Evolutionary conservation across 495 filamentous ascomycete genomes (phyloP), one percentile per base, ranked within the genome.

Genomic region (Penicillium desertorum): DNA sequence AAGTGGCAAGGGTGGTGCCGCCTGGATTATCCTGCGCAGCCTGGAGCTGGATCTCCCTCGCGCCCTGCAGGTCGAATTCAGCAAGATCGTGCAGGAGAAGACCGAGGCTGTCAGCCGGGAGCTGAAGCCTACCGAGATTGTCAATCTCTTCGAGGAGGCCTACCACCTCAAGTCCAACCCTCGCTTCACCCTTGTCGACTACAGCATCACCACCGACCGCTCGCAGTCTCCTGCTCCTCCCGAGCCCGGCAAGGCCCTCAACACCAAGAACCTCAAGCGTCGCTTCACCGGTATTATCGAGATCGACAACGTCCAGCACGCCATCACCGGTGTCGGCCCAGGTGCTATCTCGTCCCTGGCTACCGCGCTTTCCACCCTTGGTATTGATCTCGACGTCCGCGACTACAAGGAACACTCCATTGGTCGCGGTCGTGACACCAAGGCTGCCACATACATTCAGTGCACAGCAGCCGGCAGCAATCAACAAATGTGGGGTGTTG

Each of bases 381-480:
- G 90, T 30, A 86, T 98, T 43, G 88, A 96, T 63, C 79, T 98
- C 4, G 92, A 98, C 68, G 93, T 98, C 51, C 83, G 83, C 46
- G 90, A 96, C 68, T 98, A 98, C 73, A 97, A 96, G 75, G 95
- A 97, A 70, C 95, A 98, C 74, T 88, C 91, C 25, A 90, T 98
- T 62, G 91, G 91, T 54, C 75, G 79, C 11, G 88, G 90, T 45
- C 81, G 81, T 52, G 86, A 91, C 48, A 88, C 89, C 62, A 96
- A 94, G 79, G 93, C 92, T 39, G 93, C 90, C 16, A 92, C 91
- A 12, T 98, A 92, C 63, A 96, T 98, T 57, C 89, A 98, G 72
- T 96, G 91, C 71, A 88, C 84, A 41, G 83, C 88, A 37, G 75
- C 84, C n/a, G 85, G 85, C 17, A 84, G 78, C 44, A 78, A 79